Conservation (phyloP, 345 rosid species). For the Camelina neglecta region DNA sequence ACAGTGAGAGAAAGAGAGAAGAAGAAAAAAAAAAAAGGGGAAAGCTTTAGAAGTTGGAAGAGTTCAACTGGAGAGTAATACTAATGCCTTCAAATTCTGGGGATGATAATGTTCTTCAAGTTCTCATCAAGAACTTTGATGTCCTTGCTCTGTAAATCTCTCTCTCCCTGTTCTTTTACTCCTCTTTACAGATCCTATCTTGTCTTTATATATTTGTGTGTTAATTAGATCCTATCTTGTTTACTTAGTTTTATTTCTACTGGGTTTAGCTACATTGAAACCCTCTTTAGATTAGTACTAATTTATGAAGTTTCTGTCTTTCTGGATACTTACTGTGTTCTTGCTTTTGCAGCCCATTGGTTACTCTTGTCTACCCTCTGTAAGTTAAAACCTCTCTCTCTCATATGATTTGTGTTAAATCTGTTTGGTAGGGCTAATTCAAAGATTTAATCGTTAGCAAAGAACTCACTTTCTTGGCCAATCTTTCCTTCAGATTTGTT, state of each 20-base stretch:
- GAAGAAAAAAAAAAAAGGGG: not conserved
- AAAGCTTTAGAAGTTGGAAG: slow-evolving; percentile 20
- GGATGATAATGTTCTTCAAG: slow-evolving; percentile 69
- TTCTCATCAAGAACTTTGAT: slow-evolving; percentile 67
- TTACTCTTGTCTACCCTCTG: slow-evolving; percentile 92
- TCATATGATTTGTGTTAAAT: not conserved
- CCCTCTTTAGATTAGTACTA: slow-evolving; percentile 18
- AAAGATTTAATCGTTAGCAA: not conserved
- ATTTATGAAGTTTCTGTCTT: slow-evolving; percentile 6
- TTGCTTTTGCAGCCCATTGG: slow-evolving; percentile 72
- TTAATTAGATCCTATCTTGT: slow-evolving; percentile 1
- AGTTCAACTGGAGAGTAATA: slow-evolving; percentile 21
- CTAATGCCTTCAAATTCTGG: slow-evolving; percentile 62
- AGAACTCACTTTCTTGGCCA: not conserved
- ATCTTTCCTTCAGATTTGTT: slow-evolving; percentile 16
- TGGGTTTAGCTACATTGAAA: slow-evolving; percentile 26
- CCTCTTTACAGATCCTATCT: slow-evolving; percentile 30
- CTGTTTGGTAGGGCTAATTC: not conserved
- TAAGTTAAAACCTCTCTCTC: slow-evolving; percentile 48
- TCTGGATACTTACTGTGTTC: slow-evolving; percentile 9
- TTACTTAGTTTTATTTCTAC: slow-evolving; percentile 15
- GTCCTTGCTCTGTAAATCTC: slow-evolving; percentile 78
- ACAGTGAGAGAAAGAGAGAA: slow-evolving; percentile 12
- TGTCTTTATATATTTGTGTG: not conserved
- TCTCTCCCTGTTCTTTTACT: not conserved